These are phyloP conservation scores for Suhomyces prunicola DNA, from an alignment of 805 yeast genomes.

Conservation along the genomic window DNA sequence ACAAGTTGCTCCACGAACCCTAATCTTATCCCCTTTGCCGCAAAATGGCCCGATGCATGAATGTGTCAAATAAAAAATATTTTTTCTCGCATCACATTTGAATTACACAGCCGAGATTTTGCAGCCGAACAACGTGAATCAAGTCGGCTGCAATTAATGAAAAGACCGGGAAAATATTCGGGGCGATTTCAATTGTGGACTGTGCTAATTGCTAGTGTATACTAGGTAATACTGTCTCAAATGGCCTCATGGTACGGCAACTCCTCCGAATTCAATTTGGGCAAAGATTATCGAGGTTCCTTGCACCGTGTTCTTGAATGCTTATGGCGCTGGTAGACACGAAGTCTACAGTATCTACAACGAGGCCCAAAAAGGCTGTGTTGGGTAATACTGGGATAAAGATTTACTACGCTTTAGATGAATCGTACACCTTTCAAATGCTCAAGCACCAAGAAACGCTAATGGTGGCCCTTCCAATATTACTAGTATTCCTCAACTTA, in stretches of 20 bases:
- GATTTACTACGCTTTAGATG: neutral
- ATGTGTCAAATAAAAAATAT: neutral
- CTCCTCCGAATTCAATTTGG: neutral
- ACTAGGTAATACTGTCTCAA: neutral
- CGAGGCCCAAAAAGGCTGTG: neutral
- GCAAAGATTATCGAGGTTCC: conserved; percentile 2
- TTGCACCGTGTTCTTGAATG: neutral
- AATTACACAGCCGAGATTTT: neutral
- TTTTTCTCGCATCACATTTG: neutral
- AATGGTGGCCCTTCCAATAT: neutral
- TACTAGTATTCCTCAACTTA: neutral
- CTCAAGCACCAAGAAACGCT: neutral
- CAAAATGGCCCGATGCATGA: neutral
- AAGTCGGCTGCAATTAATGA: neutral
- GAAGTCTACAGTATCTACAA: neutral
- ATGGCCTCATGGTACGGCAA: neutral
- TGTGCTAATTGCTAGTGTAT: neutral
- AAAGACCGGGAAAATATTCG: neutral
- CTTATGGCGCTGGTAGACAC: neutral
- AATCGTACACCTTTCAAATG: neutral
- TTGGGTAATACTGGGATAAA: neutral
- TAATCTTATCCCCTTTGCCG: neutral
- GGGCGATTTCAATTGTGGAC: neutral
- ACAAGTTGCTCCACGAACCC: neutral
- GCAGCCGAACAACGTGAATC: neutral